Conservation (phyloP, 2,329 filamentous ascomycete species). For the Xylariaceae sp. region DNA sequence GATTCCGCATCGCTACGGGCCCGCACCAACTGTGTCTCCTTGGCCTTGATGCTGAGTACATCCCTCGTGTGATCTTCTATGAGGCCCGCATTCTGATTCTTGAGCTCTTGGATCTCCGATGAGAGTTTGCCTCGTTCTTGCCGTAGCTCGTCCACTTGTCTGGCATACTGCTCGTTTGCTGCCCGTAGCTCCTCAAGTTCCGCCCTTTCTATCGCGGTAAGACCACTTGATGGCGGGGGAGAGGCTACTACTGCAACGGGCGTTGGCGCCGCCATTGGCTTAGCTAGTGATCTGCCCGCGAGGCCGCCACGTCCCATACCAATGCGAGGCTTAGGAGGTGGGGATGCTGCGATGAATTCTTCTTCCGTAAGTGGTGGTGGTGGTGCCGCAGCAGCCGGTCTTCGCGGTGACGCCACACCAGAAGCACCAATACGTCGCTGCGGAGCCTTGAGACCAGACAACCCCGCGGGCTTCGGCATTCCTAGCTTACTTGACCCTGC, state of each 20-base stretch:
- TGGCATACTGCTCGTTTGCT: slow-evolving; percentile 73
- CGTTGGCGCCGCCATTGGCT: slow-evolving; percentile 56
- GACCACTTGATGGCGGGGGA: slow-evolving; percentile 58
- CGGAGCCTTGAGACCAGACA: slow-evolving; percentile 57
- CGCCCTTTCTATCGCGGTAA: slow-evolving; percentile 79
- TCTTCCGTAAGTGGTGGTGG: slow-evolving; percentile 55
- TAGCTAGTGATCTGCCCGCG: slow-evolving; percentile 78
- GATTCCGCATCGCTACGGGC: slow-evolving; percentile 86
- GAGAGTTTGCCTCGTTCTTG: slow-evolving; percentile 76
- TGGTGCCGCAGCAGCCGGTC: slow-evolving; percentile 42
- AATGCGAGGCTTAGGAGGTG: slow-evolving; percentile 58
- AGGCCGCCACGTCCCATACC: slow-evolving; percentile 76
- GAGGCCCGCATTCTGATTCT: slow-evolving; percentile 92
- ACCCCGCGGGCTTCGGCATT: slow-evolving; percentile 48
- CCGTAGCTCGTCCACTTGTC: slow-evolving; percentile 74
- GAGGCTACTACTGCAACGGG: slow-evolving; percentile 49
- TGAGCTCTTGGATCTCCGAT: slow-evolving; percentile 88
- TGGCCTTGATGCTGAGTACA: slow-evolving; percentile 93
- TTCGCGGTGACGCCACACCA: slow-evolving; percentile 49
- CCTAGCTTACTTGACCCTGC: slow-evolving; percentile 48
- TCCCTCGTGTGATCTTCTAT: slow-evolving; percentile 97
- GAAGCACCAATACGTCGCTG: slow-evolving; percentile 53
- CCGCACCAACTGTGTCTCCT: slow-evolving; percentile 93
- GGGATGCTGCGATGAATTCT: slow-evolving; percentile 42
- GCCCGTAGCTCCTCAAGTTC: slow-evolving; percentile 85